Base-by-base conservation (phyloP, 2,329 filamentous ascomycete genomes). In the Sporothrix protearum region DNA sequence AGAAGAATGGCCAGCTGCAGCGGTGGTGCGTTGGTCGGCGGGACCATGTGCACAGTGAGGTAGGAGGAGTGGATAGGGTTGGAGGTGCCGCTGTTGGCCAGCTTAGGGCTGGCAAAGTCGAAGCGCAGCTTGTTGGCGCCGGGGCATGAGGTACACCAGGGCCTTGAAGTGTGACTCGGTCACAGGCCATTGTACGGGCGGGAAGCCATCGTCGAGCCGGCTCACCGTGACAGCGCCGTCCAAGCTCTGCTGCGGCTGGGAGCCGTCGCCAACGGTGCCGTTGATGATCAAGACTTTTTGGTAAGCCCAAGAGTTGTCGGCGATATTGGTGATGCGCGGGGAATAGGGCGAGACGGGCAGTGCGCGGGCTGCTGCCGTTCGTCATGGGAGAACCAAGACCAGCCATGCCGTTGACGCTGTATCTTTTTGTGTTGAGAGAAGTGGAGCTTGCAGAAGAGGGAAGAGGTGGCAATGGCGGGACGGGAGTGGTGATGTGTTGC, bases 81-180 rank as follows among this genome's bases (percentile, higher is more conserved):
- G 30, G 86, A 89, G 30, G 86, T 86, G 74, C 86, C 87, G 79
- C 86, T 88, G 72, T 91, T 88, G 25, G 91, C 89, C 39, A 96
- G 84, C 79, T 96, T 96, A 3, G 92, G 91, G 42, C 92, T 96
- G 63, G 86, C 86, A 78, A 97, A 98, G 78, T 97, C 95, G 75
- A 98, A 91, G 30, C 93, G 91, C 39, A 98, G 82, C 76, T 88
- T 90, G 80, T 99, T 99, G 70, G 93, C 92, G 0, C 96, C 96
- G 4, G 4, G 96, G 94, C 74, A 92, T 89, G n/a, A 99, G 87
- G 80, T 97, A 93, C 10, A 97, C 86, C 39, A 98, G 84, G 5
- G 91, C 91, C 82, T 98, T 98, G 85, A 97, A 98, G 79, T 94
- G 90, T 2, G 92, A 96, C 74, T 93, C 91, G 78, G 86, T 91